Evolutionary conservation across 148 eudicot genomes (phyloP), one percentile per base, ranked within the genome.

Genomic region (Drosera capensis): DNA sequence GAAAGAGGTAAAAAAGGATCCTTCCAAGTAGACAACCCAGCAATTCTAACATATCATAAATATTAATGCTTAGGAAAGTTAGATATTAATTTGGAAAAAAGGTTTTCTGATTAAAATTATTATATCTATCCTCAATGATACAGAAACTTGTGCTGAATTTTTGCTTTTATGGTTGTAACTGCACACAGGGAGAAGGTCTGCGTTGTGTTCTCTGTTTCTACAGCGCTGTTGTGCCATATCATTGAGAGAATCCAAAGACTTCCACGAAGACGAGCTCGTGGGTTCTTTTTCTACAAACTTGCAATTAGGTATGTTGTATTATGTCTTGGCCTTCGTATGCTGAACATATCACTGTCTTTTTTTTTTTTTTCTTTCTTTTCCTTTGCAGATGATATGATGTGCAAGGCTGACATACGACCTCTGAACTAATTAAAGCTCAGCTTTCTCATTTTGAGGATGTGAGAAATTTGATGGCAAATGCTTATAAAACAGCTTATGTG

Each of bases 111-210:
- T 23, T 49, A 22, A 20, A 49, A 2, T 16, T n/a, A 9, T 17
- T 28, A 2, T n/a, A n/a, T n/a, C n/a, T n/a, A n/a, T n/a, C n/a
- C n/a, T n/a, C n/a, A n/a, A n/a, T n/a, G 22, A 2, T 39, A 34
- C 9, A 25, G 11, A 7, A 24, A 8, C 26, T 57, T 64, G 11
- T 9, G 46, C 25, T 26, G 5, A 40, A 40, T 12, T 25, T 19
- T 52, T 34, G 16, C 7, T 19, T 40, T 51, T 21, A 41, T 49
- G 11, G 39, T 19, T 22, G 25, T 47, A 40, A 7, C 35, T 56
- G 37, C 13, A 15, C 25, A 15, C 70, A 84, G 94, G 71, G 92
- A 84, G 64, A 80, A 57, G 65, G 78, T 62, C 13, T 73, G 87
- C 40, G 73, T 70, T 24, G 48, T 80, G 43, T 77, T 90, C 63